Conservation (phyloP, 164 flowering plant species). For the Chloranthus sessilifolius region DNA sequence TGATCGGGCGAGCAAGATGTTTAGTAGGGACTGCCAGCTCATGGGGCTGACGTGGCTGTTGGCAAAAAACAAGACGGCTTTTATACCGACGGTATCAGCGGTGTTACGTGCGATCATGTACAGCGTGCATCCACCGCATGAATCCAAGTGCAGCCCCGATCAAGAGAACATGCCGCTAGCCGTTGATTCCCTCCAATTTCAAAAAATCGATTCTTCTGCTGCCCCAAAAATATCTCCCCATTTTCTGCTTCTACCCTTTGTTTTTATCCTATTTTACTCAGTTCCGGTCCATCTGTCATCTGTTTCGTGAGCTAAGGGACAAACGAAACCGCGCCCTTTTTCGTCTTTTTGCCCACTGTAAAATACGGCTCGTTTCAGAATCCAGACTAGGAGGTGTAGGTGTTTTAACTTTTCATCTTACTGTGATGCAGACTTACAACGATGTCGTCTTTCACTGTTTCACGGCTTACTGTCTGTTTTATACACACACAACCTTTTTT, state of each 20-base stretch:
- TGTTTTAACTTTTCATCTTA: not conserved
- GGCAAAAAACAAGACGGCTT: constrained; percentile 84
- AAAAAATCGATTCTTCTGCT: constrained; percentile 32
- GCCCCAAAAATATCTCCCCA: not conserved
- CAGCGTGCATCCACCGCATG: constrained; percentile 75
- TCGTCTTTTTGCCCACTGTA: constrained; percentile 6
- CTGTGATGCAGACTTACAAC: not conserved
- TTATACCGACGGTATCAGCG: constrained; percentile 97
- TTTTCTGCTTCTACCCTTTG: constrained; percentile 41
- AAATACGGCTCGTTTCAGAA: constrained; percentile 6
- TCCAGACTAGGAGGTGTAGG: too few relatives aligned
- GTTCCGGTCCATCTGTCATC: constrained; percentile 10
- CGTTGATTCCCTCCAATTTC: constrained; percentile 87
- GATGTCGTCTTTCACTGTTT: too few relatives aligned
- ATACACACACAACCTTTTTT: too few relatives aligned
- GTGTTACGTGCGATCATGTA: constrained; percentile 95
- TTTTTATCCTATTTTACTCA: constrained; percentile 22
- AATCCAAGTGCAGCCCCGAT: constrained; percentile 81
- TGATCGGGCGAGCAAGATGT: constrained; percentile 73
- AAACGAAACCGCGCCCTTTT: not conserved
- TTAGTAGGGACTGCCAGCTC: constrained; percentile 77
- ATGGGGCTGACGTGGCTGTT: constrained; percentile 99
- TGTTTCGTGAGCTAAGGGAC: constrained; percentile 22
- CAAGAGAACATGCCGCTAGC: constrained; percentile 99
- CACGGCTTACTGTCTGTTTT: too few relatives aligned